Evolutionary conservation across 2,329 filamentous ascomycete species (phyloP), one percentile per base, ranked within the genome.

Genomic region (Byssochlamys sp.): DNA sequence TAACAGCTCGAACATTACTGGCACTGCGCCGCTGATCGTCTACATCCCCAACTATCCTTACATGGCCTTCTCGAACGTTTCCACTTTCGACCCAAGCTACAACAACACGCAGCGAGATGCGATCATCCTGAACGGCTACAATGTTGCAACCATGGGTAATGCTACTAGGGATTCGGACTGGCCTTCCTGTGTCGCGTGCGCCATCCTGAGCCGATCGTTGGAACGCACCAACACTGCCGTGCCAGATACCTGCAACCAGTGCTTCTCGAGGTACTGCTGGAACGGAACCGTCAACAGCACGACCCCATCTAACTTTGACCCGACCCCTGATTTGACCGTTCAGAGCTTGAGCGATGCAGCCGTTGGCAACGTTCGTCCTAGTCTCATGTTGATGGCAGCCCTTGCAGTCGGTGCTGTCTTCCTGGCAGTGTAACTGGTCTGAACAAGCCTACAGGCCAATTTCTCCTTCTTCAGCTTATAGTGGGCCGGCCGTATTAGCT

Each of bases 41-140:
- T 99, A 99, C 76, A 72, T 97, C 52, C 90, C 94, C 58, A 95
- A 94, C 69, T 80, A 86, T 25, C 91, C 91, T 1, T 96, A 95
- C 75, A 81, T 86, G 52, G 83, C 82, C 69, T 75, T 80, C 62
- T 88, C 86, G 71, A 97, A 97, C 77, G 81, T 87, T 5, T 88
- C 87, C 1, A 96, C 92, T 53, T 92, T 88, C 71, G 79, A 84
- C 59, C 77, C 84, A 39, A 73, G 74, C 48, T 90, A 91, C 79
- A 78, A 81, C 35, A 74, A 83, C 64, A 73, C 69, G 0, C 74
- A 90, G 74, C 88, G 92, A 61, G 84, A 96, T 69, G 81, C 81
- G 61, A 89, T 96, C 68, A 90, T 99, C 67, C 73, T 83, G 63
- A 97, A 99, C 74, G 92, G 90, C 24, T 94, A 88, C 76, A 83